Conservation (phyloP, 306 rosid genomes). For the Castanea mollissima region DNA sequence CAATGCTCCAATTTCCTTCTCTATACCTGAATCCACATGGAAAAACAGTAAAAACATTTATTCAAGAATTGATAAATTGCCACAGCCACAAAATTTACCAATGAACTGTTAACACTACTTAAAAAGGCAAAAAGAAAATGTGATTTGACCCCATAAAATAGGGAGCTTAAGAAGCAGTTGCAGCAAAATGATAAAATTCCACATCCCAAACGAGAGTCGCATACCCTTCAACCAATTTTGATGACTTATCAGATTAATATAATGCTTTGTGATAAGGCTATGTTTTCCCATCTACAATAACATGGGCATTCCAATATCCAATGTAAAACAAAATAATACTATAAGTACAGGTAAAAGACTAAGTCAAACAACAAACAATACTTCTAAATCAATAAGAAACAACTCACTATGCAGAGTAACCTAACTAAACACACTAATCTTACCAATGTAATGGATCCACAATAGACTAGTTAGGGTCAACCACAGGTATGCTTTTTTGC, state of each 20-base stretch:
- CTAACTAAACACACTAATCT: background rate
- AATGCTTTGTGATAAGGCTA: background rate
- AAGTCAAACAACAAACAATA: background rate
- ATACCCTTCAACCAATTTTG: background rate
- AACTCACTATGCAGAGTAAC: background rate
- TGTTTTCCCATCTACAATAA: background rate
- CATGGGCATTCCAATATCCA: background rate
- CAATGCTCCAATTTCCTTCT: slow-evolving; percentile 89
- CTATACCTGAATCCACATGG: slow-evolving; percentile 57
- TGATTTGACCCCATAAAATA: background rate
- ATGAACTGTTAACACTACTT: background rate
- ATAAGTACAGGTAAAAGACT: background rate
- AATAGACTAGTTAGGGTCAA: no score
- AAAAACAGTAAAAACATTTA: slow-evolving; percentile 10
- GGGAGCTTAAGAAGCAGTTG: background rate
- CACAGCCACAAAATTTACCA: background rate
- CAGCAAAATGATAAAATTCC: background rate
- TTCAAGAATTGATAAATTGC: background rate
- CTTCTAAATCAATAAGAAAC: background rate
- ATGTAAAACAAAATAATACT: background rate
- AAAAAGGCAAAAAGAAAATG: background rate
- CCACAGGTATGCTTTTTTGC: no score
- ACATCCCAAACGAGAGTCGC: background rate
- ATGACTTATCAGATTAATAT: background rate
- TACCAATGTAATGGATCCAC: no score